A percentile compares a stretch with the other conserved stretches of the same genome.
Evolutionary conservation across 1,139 yeast genomes (phyloP).

Genomic region (Yamadazyma jaroonii): DNA sequence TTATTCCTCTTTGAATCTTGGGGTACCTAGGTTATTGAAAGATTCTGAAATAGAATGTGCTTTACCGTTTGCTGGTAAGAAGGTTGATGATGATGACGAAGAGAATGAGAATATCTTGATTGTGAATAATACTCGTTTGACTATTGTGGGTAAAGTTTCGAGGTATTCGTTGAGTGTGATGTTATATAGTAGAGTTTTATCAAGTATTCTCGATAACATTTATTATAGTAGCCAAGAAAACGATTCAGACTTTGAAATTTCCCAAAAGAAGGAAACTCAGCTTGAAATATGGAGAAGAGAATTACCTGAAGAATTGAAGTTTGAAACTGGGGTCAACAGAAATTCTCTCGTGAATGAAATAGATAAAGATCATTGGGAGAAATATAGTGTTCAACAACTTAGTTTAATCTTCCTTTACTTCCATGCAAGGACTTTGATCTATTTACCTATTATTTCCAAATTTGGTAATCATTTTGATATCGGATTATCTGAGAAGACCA

Average conservation of each 20-base stretch:
- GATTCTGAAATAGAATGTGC: constrained; percentile 87
- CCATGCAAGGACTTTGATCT: constrained; percentile 76
- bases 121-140: constrained; percentile 54
- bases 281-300: constrained; percentile 80
- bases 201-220: constrained; percentile 65
- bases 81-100: constrained; percentile 35
- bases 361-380: constrained; percentile 27
- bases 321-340: constrained; percentile 69
- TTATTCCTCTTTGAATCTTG: constrained; percentile 71
- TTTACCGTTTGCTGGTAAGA: constrained; percentile 67
- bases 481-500: constrained; percentile 42
- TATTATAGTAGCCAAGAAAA: constrained; percentile 48
- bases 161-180: constrained; percentile 61
- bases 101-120: constrained; percentile 55
- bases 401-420: constrained; percentile 66
- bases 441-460: constrained; percentile 66
- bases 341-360: constrained; percentile 31
- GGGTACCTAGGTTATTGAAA: constrained; percentile 76
- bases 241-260: constrained; percentile 31
- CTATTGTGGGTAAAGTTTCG: constrained; percentile 68
- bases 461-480: constrained; percentile 46
- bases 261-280: constrained; percentile 60
- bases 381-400: constrained; percentile 49
- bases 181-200: constrained; percentile 71
- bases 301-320: constrained; percentile 57